Conservation (phyloP, 805 yeast genomes). For the Blastobotrys americana region DNA sequence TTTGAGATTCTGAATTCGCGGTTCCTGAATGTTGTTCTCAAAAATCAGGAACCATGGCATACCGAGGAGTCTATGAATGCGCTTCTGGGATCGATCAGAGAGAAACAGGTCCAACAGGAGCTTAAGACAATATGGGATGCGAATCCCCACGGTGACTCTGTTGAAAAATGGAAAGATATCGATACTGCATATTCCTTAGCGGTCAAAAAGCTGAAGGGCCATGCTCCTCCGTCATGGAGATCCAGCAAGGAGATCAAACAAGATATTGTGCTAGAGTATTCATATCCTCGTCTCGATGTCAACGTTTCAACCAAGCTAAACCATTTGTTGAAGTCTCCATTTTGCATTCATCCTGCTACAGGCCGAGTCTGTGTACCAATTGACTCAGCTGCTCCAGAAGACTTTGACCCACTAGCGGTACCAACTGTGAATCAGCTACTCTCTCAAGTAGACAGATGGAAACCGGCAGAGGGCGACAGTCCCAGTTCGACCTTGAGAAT, state of each 20-base stretch:
- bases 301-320: slow-evolving; percentile 85
- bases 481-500: slow-evolving; percentile 13
- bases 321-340: slow-evolving; percentile 92
- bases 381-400: slow-evolving; percentile 31
- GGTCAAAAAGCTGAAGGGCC: slow-evolving; percentile 35
- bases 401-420: slow-evolving; percentile 71
- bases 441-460: slow-evolving; percentile 46
- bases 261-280: slow-evolving; percentile 68
- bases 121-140: slow-evolving; percentile 54
- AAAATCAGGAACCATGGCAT: slow-evolving; percentile 87
- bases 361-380: slow-evolving; percentile 91
- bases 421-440: slow-evolving; percentile 67
- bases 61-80: slow-evolving; percentile 48
- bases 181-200: slow-evolving; percentile 39
- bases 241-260: slow-evolving; percentile 55
- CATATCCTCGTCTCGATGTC: slow-evolving; percentile 89
- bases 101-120: slow-evolving; percentile 38
- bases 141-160: slow-evolving; percentile 45
- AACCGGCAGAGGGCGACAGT: slow-evolving; percentile 24
- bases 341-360: slow-evolving; percentile 93
- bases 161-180: slow-evolving; percentile 72
- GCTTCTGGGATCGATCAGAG: slow-evolving; percentile 43
- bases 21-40: slow-evolving; percentile 59
- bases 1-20: slow-evolving; percentile 55
- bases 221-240: slow-evolving; percentile 32